Percentiles rank a stretch among this genome's conserved stretches.
Evolutionary conservation across 2,329 filamentous ascomycete genomes (phyloP).

Genomic region (Aureobasidium vineae): DNA sequence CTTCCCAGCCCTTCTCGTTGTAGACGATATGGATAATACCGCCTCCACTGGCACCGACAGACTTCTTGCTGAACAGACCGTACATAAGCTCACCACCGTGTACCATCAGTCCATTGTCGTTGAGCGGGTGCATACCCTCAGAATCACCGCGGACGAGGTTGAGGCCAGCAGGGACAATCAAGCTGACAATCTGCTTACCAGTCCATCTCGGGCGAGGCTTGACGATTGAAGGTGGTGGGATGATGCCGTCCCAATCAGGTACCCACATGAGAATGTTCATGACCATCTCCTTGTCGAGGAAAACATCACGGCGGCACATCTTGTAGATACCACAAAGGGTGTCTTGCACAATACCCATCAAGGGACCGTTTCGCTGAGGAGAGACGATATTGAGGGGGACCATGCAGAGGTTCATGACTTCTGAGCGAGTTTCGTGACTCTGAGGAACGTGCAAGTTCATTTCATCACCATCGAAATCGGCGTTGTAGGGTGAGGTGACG

Average conservation of each 20-base stretch:
- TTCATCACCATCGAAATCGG: slow-evolving; percentile 99
- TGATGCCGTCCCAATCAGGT: slow-evolving; percentile 92
- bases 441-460: slow-evolving; percentile 99
- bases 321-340: slow-evolving; percentile 97
- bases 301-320: slow-evolving; percentile 87
- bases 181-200: slow-evolving; percentile 94
- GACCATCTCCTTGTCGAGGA: slow-evolving; percentile 83
- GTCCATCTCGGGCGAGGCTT: slow-evolving; percentile 95
- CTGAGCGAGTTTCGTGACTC: slow-evolving; percentile 92
- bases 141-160: slow-evolving; percentile 63
- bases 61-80: slow-evolving; percentile 90
- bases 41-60: slow-evolving; percentile 81
- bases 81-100: slow-evolving; percentile 87
- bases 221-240: slow-evolving; percentile 88
- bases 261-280: slow-evolving; percentile 99
- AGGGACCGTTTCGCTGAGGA: slow-evolving; percentile 89
- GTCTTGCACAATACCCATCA: slow-evolving; percentile 99
- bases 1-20: slow-evolving; percentile 85
- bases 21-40: slow-evolving; percentile 95
- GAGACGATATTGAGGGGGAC: slow-evolving; percentile 99
- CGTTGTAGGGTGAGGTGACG: slow-evolving; percentile 98
- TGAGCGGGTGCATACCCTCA: slow-evolving; percentile 60
- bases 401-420: slow-evolving; percentile 91
- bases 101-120: slow-evolving; percentile 77
- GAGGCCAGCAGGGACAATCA: slow-evolving; percentile 84